phyloP scores from a whole-genome alignment of 1,284 basidiomycete species.

The Rhodotorula glutinis region DNA sequence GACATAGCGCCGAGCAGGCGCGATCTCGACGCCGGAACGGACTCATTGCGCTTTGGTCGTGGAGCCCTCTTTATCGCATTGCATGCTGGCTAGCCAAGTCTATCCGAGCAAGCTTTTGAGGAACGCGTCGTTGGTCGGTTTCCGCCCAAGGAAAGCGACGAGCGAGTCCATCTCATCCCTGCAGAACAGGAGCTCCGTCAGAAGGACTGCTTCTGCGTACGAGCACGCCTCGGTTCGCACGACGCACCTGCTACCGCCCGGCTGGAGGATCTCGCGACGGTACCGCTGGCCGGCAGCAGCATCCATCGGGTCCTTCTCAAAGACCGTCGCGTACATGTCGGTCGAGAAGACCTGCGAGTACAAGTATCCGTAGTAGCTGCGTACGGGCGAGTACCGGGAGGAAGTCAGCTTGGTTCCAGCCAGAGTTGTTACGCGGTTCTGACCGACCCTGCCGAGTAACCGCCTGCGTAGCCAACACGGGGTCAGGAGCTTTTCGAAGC shows the following conservation, averaged over 20 bases:
- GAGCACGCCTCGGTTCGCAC: neutral
- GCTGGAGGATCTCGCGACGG: conserved; percentile 57
- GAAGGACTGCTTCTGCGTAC: neutral
- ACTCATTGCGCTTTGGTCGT: too few relatives aligned
- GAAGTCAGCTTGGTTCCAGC: neutral
- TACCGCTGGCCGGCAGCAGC: conserved; percentile 57
- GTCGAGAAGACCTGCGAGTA: conserved; percentile 71
- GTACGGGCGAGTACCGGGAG: too few relatives aligned
- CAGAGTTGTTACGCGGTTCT: too few relatives aligned
- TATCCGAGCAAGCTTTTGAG: conserved; percentile 55
- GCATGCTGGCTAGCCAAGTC: neutral
- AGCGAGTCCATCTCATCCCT: conserved; percentile 61
- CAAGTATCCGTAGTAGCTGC: conserved; percentile 58
- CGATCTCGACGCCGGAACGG: too few relatives aligned
- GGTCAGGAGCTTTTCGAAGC: neutral
- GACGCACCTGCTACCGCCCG: conserved; percentile 53
- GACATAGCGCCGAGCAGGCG: too few relatives aligned
- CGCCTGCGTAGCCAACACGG: neutral
- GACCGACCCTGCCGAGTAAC: conserved; percentile 10
- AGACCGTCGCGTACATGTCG: conserved; percentile 77
- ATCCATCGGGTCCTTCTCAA: conserved; percentile 69
- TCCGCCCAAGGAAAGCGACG: conserved; percentile 69
- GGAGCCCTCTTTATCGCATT: too few relatives aligned
- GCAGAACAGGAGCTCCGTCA: conserved; percentile 27
- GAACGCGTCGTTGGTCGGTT: conserved; percentile 73